Base-by-base conservation (phyloP, 768 basidiomycete genomes). In the Phylloporus rhodoxanthus region DNA sequence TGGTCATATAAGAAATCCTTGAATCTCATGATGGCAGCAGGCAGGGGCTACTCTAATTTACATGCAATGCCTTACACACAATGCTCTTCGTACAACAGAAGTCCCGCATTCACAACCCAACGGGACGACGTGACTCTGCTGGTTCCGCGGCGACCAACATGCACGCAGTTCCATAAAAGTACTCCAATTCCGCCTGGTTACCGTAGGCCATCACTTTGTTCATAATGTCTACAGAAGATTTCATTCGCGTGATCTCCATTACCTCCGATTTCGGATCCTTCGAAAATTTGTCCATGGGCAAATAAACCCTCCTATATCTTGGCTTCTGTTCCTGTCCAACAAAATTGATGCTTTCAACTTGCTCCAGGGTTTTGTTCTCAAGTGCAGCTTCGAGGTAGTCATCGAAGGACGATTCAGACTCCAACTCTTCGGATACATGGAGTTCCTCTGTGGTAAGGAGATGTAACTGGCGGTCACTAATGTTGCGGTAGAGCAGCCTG, bases 161-260 rank as follows among this genome's bases (percentile, higher is more conserved):
- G 37, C 50, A 58, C 3, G 51, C 57, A 26, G 38, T 45, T 17
- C 53, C 57, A 14, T 58, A 52, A 47, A 55, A 52, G 40, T 9
- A 55, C 0, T n/a, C 38, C 41, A 51, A 13, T 9, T 46, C 28
- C 1, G 47, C 28, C 21, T 53, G 2, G 8, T 57, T 49, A 1
- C 49, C 49, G 13, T 48, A 51, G 1, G 29, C 5, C 38, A 53
- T 33, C 7, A 46, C 33, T 5, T 43, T 1, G 20, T 39, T 25
- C 30, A 6, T 30, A 26, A 32, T 0, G 0, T 43, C 17, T 13
- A 57, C 37, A 1, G 55, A 50, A 1, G 51, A 57, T 7, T 40
- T 43, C 55, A 53, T 57, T n/a, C 1, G 25, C 14, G 56, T 57
- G 20, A 56, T 36, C 38, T 52, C 44, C 32, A 56, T 9, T 17